Percentiles rank a stretch among this genome's conserved stretches.
These are phyloP conservation scores for Yamadazyma taylorii DNA, from an alignment of 1,139 yeast species.

Conservation along the genomic window DNA sequence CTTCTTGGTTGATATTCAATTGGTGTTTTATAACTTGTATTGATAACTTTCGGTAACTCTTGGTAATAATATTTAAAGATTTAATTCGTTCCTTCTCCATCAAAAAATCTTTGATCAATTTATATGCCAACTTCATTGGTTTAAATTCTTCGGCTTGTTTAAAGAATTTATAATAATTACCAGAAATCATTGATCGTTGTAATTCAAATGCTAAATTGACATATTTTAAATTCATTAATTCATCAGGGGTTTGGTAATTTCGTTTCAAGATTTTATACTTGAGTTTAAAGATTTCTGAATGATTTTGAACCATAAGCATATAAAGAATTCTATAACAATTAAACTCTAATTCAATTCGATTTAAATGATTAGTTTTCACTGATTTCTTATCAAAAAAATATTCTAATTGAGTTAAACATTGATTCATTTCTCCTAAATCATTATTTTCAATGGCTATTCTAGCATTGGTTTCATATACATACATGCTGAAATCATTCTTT, in stretches of 20 bases:
- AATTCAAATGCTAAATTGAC: slow-evolving; percentile 27
- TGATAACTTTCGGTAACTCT: slow-evolving; percentile 58
- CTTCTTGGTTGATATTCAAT: slow-evolving; percentile 41
- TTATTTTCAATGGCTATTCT: slow-evolving; percentile 78
- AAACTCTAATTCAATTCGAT: slow-evolving; percentile 55
- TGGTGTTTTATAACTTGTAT: slow-evolving; percentile 45
- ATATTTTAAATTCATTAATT: slow-evolving; percentile 20
- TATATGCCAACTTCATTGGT: slow-evolving; percentile 23
- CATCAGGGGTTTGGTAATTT: slow-evolving; percentile 20
- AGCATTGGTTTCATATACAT: slow-evolving; percentile 85
- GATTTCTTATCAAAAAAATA: slow-evolving; percentile 49
- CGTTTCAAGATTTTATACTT: slow-evolving; percentile 20
- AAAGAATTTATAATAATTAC: slow-evolving; percentile 59
- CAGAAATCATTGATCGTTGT: slow-evolving; percentile 23
- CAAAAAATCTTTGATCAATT: slow-evolving; percentile 40
- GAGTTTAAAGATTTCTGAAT: slow-evolving; percentile 44
- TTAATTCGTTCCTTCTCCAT: slow-evolving; percentile 57
- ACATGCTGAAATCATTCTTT: slow-evolving; percentile 71
- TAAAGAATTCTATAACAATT: slow-evolving; percentile 75
- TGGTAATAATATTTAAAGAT: slow-evolving; percentile 58
- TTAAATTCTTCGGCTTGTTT: slow-evolving; percentile 31
- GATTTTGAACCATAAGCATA: slow-evolving; percentile 73
- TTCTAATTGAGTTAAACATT: slow-evolving; percentile 83
- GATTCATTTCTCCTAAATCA: slow-evolving; percentile 93
- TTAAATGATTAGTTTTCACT: slow-evolving; percentile 11